A percentile compares a stretch with the other conserved stretches of the same genome.
Conservation (phyloP, 2,329 filamentous ascomycete genomes). For the Colletotrichum lindemuthianum region DNA sequence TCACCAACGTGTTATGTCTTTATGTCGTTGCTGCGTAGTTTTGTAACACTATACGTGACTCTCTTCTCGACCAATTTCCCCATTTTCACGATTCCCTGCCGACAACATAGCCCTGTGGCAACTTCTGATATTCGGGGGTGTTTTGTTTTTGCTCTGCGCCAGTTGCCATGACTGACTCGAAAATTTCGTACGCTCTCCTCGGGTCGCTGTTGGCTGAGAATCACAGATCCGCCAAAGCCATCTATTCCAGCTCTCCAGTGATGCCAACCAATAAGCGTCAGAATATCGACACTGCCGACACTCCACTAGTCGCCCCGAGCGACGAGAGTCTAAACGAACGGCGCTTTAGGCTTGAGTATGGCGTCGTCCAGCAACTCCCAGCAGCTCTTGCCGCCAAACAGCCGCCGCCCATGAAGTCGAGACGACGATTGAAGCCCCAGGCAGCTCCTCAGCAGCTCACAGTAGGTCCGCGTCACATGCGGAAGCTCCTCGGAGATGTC, state of each 20-base stretch:
- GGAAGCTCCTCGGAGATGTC: constrained; percentile 50
- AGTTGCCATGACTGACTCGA: constrained; percentile 43
- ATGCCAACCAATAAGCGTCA: constrained; percentile 46
- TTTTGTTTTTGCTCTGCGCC: constrained; percentile 21
- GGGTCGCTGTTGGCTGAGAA: constrained; percentile 52
- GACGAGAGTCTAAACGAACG: constrained; percentile 43
- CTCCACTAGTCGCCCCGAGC: background rate
- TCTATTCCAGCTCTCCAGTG: constrained; percentile 47
- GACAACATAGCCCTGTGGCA: too few relatives aligned
- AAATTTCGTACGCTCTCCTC: constrained; percentile 43
- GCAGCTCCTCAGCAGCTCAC: constrained; percentile 55
- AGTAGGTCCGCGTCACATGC: constrained; percentile 45
- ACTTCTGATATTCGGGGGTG: too few relatives aligned
- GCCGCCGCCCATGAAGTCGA: constrained; percentile 55
- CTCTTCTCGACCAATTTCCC: too few relatives aligned
- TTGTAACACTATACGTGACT: too few relatives aligned
- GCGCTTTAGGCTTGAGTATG: constrained; percentile 79
- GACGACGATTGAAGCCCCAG: constrained; percentile 42
- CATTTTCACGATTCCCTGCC: too few relatives aligned
- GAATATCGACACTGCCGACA: constrained; percentile 38
- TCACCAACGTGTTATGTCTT: too few relatives aligned
- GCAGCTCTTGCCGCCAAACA: constrained; percentile 83
- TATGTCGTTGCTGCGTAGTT: too few relatives aligned
- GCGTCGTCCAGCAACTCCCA: constrained; percentile 79
- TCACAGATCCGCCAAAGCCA: constrained; percentile 50